Evolutionary conservation across 2,329 filamentous ascomycete species (phyloP), one percentile per base, ranked within the genome.

Genomic region (Byssochlamys sp.): DNA sequence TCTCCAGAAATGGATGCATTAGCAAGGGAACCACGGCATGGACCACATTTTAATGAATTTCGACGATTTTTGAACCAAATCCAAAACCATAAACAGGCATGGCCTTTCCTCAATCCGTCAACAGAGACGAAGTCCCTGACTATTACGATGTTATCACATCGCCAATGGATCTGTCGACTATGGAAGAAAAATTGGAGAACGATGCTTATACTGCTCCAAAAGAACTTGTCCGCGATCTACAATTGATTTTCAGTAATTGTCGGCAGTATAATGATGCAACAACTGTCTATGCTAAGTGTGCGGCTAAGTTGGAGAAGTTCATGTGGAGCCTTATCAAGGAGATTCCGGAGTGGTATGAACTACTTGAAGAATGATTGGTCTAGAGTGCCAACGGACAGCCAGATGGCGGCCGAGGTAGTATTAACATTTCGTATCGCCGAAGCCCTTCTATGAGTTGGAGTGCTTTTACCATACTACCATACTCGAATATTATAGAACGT

Each of bases 131-230:
- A 64, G 94, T 99, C 0, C 86, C 90, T 19, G 94, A 99, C 72
- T 99, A 99, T 76, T 97, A 97, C 78, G 90, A 96, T 59, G 91
- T 97, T 60, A 99, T 99, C 78, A 91, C 91, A 70, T 89, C 96
- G 72, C 94, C 94, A 35, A 99, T 99, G 94, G 94, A 96, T 70
- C 80, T 96, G 53, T 87, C 84, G 53, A 96, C 91, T 24, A 97
- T 99, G 92, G 94, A 97, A 74, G 85, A 84, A 65, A 95, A 95
- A 74, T 86, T 96, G 62, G 91, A 97, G 69, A 89, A 90, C 39
- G 94, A 97, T 74, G 83, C 92, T 68, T 99, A 99, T 70, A 83
- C 85, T 14, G 90, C 85, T 0, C 92, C 94, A 0, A 90, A 97
- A 69, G 94, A 96, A 66, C 96, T 99, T 65, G 86, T 92, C 75